A percentile compares a stretch with the other conserved stretches of the same genome.
phyloP scores from a whole-genome alignment of 176 grass and related monocot species.

The Zizania latifolia region DNA sequence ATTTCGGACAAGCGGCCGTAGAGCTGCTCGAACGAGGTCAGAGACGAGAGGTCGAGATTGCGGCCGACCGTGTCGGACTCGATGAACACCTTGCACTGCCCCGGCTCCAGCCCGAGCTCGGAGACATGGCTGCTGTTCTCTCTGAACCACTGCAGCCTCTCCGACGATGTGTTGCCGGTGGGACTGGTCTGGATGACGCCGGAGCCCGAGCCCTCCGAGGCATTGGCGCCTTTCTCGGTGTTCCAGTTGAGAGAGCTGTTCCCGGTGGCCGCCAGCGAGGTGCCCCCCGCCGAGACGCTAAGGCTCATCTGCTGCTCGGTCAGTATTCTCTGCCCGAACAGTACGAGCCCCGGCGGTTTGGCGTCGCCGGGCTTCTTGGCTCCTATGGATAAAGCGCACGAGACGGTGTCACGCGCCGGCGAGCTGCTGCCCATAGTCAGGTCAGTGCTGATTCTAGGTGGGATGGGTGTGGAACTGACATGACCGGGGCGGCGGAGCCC shows the following conservation, averaged over 20 bases:
- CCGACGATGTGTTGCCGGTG: constrained; percentile 20
- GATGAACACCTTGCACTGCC: constrained; percentile 86
- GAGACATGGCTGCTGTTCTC: neutral
- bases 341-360: constrained; percentile 50
- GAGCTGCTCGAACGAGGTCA: constrained; percentile 69
- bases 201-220: constrained; percentile 67
- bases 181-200: constrained; percentile 59
- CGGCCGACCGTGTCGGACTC: constrained; percentile 77
- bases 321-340: constrained; percentile 72
- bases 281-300: neutral
- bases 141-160: constrained; percentile 6
- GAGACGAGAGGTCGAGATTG: constrained; percentile 57
- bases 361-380: constrained; percentile 24
- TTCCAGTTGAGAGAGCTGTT: constrained; percentile 32
- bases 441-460: constrained; percentile 37
- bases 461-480: neutral
- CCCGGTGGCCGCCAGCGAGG: constrained; percentile 8
- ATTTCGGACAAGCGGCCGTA: constrained; percentile 61
- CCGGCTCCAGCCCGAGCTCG: constrained; percentile 34
- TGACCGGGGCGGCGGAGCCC: constrained; percentile 23
- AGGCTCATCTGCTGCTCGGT: constrained; percentile 71
- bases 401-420: neutral
- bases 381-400: constrained; percentile 17
- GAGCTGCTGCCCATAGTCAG: constrained; percentile 33
- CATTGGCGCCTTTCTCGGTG: constrained; percentile 50